These are phyloP conservation scores for Stylonectria norvegica DNA, from an alignment of 2,329 filamentous ascomycete genomes.

Conservation along the genomic window DNA sequence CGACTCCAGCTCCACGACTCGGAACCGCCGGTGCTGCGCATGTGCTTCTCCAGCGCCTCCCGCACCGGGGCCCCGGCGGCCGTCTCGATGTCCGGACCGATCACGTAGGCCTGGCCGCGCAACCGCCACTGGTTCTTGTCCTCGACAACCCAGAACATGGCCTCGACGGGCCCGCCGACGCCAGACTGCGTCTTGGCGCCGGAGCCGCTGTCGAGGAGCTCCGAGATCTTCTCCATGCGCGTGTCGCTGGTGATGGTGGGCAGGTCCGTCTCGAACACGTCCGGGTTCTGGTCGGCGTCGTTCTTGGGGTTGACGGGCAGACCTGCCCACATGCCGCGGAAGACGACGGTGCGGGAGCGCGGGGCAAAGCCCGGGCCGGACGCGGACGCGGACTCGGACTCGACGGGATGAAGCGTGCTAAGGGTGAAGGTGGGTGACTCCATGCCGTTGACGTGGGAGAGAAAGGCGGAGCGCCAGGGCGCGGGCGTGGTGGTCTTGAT, in stretches of 20 bases:
- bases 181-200: slow-evolving; percentile 44
- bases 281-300: slow-evolving; percentile 66
- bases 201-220: slow-evolving; percentile 57
- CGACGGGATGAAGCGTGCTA: slow-evolving; percentile 45
- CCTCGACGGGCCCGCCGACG: slow-evolving; percentile 72
- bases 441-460: slow-evolving; percentile 49
- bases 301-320: slow-evolving; percentile 72
- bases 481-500: slow-evolving; percentile 33
- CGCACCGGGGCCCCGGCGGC: slow-evolving; percentile 47
- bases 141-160: slow-evolving; percentile 74
- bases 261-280: slow-evolving; percentile 69
- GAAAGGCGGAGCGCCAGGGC: slow-evolving; percentile 52
- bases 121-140: slow-evolving; percentile 80
- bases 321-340: slow-evolving; percentile 77
- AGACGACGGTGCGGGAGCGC: slow-evolving; percentile 76
- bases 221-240: slow-evolving; percentile 77
- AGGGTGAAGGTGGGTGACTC: slow-evolving; percentile 48
- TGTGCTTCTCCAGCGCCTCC: slow-evolving; percentile 57
- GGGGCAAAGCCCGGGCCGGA: slow-evolving; percentile 40
- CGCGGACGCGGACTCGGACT: slow-evolving; percentile 40
- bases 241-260: slow-evolving; percentile 83
- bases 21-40: slow-evolving; percentile 46
- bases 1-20: slow-evolving; percentile 70
- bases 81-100: slow-evolving; percentile 64
- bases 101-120: slow-evolving; percentile 69